Percentiles rank a stretch among this genome's conserved stretches.
phyloP scores from a whole-genome alignment of 225 moss, liverwort and hornwort genomes.

The Marchantia paleacea region DNA sequence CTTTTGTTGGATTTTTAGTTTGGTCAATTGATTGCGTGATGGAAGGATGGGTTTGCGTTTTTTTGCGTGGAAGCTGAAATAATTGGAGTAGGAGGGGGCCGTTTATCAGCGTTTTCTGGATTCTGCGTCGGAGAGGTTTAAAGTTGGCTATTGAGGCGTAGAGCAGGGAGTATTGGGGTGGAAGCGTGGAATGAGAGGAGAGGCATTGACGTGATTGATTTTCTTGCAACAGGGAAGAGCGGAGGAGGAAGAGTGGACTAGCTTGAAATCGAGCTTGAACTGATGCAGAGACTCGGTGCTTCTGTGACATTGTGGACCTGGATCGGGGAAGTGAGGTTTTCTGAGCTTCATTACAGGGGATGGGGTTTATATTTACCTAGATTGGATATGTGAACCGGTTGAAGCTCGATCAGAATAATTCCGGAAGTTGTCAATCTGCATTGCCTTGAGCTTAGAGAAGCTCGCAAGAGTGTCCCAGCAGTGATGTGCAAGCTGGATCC shows the following conservation, averaged over 20 bases:
- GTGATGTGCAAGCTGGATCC: conserved; percentile 12
- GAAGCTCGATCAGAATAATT: not conserved
- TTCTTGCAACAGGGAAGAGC: conserved; percentile 10
- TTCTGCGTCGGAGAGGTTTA: not conserved
- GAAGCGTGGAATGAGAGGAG: not conserved
- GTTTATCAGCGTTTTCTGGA: not conserved
- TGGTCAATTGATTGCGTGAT: not conserved
- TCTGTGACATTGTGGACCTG: conserved; percentile 5
- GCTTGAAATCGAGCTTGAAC: conserved; percentile 15
- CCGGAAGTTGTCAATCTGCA: not conserved
- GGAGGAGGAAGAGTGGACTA: conserved; percentile 14
- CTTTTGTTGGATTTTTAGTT: not conserved
- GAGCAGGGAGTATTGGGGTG: not conserved
- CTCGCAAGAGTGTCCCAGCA: not conserved
- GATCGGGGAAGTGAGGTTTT: not conserved
- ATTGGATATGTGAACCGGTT: conserved; percentile 2
- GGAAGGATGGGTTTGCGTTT: not conserved
- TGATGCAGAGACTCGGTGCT: conserved; percentile 9
- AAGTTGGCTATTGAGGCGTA: not conserved
- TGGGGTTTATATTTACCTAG: conserved; percentile 17
- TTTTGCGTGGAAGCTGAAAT: not conserved
- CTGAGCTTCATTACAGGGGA: conserved; percentile 13
- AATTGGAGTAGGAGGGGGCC: not conserved
- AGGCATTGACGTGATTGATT: not conserved
- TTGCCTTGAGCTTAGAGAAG: not conserved